Base-by-base conservation (phyloP, 176 grass and related monocot species). In the Cenchrus purpureus region DNA sequence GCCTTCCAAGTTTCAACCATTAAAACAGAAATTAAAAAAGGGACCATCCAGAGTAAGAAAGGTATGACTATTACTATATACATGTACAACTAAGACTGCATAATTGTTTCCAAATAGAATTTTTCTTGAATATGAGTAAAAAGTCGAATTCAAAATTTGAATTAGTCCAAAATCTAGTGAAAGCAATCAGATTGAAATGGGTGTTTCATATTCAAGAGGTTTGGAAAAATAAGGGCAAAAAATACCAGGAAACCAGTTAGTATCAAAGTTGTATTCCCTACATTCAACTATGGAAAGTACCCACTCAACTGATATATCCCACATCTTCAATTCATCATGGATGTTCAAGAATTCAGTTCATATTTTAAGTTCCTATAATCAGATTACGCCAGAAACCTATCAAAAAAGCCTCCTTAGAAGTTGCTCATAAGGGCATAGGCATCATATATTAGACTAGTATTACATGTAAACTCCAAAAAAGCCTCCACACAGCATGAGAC, bases 341-440 rank as follows among this genome's bases (percentile, higher is more conserved):
- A 64, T 64, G 61, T 29, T 64, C 61, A 64, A 64, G 61, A 32
- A 13, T 64, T 64, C 28, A 64, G n/a, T 64, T 64, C 61, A 31
- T 64, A 64, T 31, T 64, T 64, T 65, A 65, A 29, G 63, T 65
- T 13, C 63, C 63, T 65, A 65, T 34, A 34, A 14, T 65, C 62
- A 65, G 28, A 15, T 68, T 46, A 68, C 8, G 43, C 66, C 66
- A 68, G 34, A 17, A 43, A 68, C 66, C 3, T 43, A 43, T 68
- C 2, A 68, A 43, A 7, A 68, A 43, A 7, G 31, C 1, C 37
- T 43, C 14, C 15, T 68, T 68, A 42, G 32, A 19, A 68, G 32
- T 69, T 11, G 68, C 42, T 46, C 10, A 1, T 48, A 22, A 46
- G 19, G 68, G 68, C 1, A 71, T 28, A 49, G 22, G 44, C 44